Evolutionary conservation across 2,329 filamentous ascomycete species (phyloP).

Genomic region (Pseudogymnoascus sp.): DNA sequence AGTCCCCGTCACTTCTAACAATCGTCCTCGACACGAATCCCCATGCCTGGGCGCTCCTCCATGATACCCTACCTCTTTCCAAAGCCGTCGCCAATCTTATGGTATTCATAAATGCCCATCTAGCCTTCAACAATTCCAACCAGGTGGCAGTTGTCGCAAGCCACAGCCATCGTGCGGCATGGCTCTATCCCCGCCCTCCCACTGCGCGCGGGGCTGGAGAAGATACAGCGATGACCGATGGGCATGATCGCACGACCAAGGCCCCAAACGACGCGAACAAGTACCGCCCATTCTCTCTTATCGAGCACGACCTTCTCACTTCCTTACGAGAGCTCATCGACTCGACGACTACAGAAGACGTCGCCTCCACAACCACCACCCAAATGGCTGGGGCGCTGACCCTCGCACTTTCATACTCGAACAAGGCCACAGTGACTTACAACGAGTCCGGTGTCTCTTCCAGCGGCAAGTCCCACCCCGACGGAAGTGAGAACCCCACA

Average conservation of each 20-base stretch:
- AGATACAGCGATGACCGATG: conserved; percentile 53
- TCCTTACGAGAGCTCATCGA: conserved; percentile 69
- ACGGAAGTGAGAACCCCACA: conserved; percentile 21
- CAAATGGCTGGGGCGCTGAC: conserved; percentile 88
- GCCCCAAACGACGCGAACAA: conserved; percentile 60
- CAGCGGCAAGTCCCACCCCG: conserved; percentile 15
- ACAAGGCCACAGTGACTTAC: conserved; percentile 48
- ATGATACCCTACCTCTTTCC: conserved; percentile 67
- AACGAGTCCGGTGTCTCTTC: conserved; percentile 31
- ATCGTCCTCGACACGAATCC: conserved; percentile 96
- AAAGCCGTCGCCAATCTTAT: conserved; percentile 82
- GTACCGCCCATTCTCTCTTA: conserved; percentile 81
- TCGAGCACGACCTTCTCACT: conserved; percentile 71
- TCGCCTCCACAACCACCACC: conserved; percentile 66
- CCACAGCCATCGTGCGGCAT: conserved; percentile 77
- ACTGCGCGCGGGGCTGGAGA: conserved; percentile 30
- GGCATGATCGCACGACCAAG: conserved; percentile 26
- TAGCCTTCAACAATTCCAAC: conserved; percentile 89
- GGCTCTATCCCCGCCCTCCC: conserved; percentile 68
- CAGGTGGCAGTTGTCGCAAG: conserved; percentile 87
- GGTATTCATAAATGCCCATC: conserved; percentile 93
- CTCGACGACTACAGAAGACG: conserved; percentile 56
- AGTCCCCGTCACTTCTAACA: conserved; percentile 74
- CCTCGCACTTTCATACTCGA: conserved; percentile 81
- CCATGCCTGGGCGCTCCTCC: conserved; percentile 79